Conservation (phyloP, 2,329 filamentous ascomycete species). For the Ophiostoma ips region DNA sequence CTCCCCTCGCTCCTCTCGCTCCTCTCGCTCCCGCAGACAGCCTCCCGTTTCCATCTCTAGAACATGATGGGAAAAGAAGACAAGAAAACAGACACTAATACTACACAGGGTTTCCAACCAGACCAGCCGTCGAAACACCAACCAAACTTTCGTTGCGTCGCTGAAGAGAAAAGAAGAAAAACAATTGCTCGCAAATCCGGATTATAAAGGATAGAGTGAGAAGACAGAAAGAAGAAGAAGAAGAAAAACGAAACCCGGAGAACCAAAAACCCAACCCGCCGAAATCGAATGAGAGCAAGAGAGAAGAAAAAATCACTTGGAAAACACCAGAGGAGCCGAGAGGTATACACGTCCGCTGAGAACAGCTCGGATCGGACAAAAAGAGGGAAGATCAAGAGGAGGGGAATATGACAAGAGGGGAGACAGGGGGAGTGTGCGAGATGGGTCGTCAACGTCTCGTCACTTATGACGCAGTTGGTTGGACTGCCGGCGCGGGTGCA, state of each 20-base stretch:
- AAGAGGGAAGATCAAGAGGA: neutral
- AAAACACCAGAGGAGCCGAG: conserved; percentile 5
- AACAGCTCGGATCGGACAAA: neutral
- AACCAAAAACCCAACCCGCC: neutral
- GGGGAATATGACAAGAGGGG: neutral
- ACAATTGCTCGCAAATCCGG: neutral
- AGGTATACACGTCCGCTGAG: conserved; percentile 6
- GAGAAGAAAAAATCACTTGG: neutral
- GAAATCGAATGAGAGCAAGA: no score
- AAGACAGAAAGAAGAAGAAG: neutral
- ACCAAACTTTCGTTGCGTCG: neutral
- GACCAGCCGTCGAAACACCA: conserved; percentile 8
- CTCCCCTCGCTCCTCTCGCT: neutral
- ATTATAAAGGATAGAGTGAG: neutral
- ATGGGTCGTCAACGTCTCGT: neutral
- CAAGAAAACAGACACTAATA: conserved; percentile 6
- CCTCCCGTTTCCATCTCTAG: no score
- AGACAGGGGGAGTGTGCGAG: neutral
- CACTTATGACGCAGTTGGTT: neutral
- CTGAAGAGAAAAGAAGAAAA: neutral
- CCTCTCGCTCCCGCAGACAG: neutral
- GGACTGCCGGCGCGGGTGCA: conserved; percentile 9
- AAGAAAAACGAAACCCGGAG: neutral
- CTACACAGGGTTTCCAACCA: conserved; percentile 7
- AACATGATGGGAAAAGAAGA: neutral